phyloP scores from a whole-genome alignment of 441 rosid genomes.

The Corymbia citriodora region DNA sequence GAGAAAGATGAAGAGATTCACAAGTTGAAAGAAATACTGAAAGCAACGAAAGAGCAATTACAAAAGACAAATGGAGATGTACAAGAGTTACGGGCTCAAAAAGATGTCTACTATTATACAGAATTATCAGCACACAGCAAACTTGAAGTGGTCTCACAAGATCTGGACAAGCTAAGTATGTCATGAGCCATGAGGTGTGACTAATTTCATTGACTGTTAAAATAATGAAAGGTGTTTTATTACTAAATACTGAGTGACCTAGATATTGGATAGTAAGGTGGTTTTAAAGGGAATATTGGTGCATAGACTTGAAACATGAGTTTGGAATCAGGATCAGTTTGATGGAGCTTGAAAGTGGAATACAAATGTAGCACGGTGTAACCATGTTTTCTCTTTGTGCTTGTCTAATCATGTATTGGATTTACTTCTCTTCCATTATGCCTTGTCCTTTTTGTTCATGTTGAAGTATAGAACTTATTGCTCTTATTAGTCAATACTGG shows the following conservation, averaged over 20 bases:
- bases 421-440: neutral
- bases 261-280: neutral
- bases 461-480: neutral
- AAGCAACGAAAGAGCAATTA: neutral
- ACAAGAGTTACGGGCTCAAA: neutral
- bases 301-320: neutral
- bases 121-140: neutral
- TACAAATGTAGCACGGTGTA: neutral
- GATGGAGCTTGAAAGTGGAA: neutral
- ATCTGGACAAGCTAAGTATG: neutral
- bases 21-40: neutral
- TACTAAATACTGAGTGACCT: neutral
- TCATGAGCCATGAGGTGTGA: neutral
- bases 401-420: rapidly evolving
- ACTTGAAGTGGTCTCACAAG: neutral
- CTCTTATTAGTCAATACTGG: neutral
- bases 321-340: neutral
- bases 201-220: too few relatives aligned
- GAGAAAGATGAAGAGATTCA: too few relatives aligned
- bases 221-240: neutral
- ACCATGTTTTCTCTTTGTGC: neutral
- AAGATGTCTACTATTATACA: neutral
- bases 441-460: neutral
- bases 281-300: neutral
- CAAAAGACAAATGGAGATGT: too few relatives aligned